Base-by-base conservation (phyloP, 768 basidiomycete species). In the Pleurotus djamor region DNA sequence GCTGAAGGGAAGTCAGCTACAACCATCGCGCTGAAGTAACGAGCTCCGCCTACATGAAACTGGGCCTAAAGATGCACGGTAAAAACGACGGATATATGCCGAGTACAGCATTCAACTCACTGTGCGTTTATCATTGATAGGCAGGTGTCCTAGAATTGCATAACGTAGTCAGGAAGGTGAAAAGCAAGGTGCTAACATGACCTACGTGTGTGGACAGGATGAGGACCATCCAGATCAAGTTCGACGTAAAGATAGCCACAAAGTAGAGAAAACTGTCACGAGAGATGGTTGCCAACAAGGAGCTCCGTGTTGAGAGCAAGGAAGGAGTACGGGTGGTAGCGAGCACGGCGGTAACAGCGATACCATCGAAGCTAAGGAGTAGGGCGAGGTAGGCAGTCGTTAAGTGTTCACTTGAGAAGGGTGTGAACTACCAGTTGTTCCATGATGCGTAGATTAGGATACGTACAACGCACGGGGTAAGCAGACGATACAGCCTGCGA, bases 221-320 rank as follows among this genome's bases (percentile, higher is more conserved):
- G 13, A 52, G 35, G n/a, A 33, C 32, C 32, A 38, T n/a, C 51
- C 51, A 52, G 8, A 52, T 10, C 7, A 52, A 17, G 48, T 69
- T 70, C 65, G 68, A 68, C 14, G 64, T 58, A 49, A 69, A 68
- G 36, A 69, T 68, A 16, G 63, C 66, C n/a, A 65, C 61, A 44
- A 70, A 70, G 57, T 70, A 70, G 9, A 68, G 14, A 3, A 69
- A 34, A 3, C 69, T 68, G 44, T 70, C 68, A 10, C 65, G 60
- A 51, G 58, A 59, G 7, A 55, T 17, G 12, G 61, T 5, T 32
- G 28, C 21, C 4, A 67, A 34, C 17, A 59, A 52, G 17, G 48
- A 17, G 17, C 48, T 49, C n/a, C 36, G 10, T 14, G 17, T 5
- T 3, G 8, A 28, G 12, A 35, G 13, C 51, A 9, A 28, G 21